Conservation (phyloP, 2,329 filamentous ascomycete genomes). For the Aureobasidium lini region DNA sequence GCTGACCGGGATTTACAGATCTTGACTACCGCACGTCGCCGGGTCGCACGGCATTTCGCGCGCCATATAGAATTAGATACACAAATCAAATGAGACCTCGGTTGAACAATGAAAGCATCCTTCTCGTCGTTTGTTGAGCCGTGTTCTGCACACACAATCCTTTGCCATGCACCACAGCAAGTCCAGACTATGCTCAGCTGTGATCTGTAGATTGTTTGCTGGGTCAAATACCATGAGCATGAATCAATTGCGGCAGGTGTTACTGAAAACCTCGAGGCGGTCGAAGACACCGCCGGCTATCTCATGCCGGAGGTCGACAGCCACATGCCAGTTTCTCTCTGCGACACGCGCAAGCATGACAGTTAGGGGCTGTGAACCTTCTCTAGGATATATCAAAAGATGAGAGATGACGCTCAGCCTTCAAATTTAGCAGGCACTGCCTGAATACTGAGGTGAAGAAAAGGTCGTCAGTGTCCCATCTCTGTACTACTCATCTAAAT, state of each 20-base stretch:
- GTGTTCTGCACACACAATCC: neutral
- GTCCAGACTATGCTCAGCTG: neutral
- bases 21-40: neutral
- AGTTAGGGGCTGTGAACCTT: neutral
- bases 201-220: neutral
- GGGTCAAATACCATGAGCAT: neutral
- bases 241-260: neutral
- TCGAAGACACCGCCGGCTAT: neutral
- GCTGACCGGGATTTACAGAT: slow-evolving; percentile 1
- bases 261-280: neutral
- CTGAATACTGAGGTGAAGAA: slow-evolving; percentile 1
- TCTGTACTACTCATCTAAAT: neutral
- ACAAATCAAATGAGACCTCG: neutral
- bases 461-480: neutral
- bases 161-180: neutral
- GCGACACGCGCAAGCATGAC: neutral
- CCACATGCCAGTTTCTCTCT: neutral
- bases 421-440: neutral
- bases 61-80: neutral
- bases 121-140: neutral
- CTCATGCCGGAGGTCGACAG: neutral
- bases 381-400: neutral
- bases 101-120: neutral
- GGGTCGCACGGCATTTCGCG: neutral
- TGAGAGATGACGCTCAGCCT: neutral